phyloP scores from a whole-genome alignment of 2,329 filamentous ascomycete species.

The Claviceps sp. region DNA sequence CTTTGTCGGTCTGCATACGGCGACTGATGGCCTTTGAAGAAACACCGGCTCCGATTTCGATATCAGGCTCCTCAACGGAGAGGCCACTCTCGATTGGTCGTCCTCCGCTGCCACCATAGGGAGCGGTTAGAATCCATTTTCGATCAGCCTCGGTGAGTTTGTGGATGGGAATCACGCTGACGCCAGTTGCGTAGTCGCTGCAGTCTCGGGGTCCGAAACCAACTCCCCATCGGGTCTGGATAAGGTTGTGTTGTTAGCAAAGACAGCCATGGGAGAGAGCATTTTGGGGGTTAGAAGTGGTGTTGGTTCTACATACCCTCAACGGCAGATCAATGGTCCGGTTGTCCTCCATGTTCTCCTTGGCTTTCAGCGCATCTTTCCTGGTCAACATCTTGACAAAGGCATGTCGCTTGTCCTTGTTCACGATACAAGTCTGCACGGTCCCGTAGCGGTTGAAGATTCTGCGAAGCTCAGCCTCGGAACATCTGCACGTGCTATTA shows the following conservation, averaged over 20 bases:
- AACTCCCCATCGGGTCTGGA: slow-evolving; percentile 86
- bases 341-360: slow-evolving; percentile 74
- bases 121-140: slow-evolving; percentile 92
- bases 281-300: neutral
- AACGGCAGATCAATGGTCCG: slow-evolving; percentile 60
- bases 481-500: slow-evolving; percentile 34
- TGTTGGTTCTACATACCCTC: slow-evolving; percentile 39
- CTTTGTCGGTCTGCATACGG: slow-evolving; percentile 56
- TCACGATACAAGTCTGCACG: slow-evolving; percentile 96
- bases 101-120: slow-evolving; percentile 86
- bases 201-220: slow-evolving; percentile 95
- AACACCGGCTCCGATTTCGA: slow-evolving; percentile 94
- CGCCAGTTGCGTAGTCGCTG: slow-evolving; percentile 83
- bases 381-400: slow-evolving; percentile 98
- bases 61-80: slow-evolving; percentile 92
- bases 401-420: slow-evolving; percentile 93
- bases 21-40: slow-evolving; percentile 77
- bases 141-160: slow-evolving; percentile 90
- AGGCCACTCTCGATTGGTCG: slow-evolving; percentile 67
- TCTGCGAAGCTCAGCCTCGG: slow-evolving; percentile 66
- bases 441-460: slow-evolving; percentile 73
- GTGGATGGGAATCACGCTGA: slow-evolving; percentile 86
- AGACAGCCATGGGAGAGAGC: neutral
- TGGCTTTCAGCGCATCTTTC: slow-evolving; percentile 69
- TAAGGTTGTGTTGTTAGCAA: slow-evolving; percentile 7